A percentile compares a stretch with the other conserved stretches of the same genome.
These are phyloP conservation scores for Rhizoclosmatium globosum DNA, from an alignment of 192 early-diverging fungal species.

Conservation along the genomic window DNA sequence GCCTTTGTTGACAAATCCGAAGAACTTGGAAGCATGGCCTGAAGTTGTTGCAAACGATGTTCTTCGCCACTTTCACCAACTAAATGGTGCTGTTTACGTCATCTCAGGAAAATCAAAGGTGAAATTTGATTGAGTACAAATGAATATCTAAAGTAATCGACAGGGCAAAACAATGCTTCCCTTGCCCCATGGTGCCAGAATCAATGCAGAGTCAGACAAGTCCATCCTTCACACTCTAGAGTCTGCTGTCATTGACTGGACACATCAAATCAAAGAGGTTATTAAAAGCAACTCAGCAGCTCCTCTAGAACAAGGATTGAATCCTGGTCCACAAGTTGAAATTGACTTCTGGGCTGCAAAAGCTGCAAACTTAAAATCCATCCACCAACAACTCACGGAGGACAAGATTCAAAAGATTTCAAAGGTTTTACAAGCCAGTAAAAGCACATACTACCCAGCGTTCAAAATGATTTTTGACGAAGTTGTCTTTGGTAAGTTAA, in stretches of 20 bases:
- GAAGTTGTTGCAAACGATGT: conserved; percentile 74
- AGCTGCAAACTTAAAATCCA: conserved; percentile 68
- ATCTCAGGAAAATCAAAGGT: conserved; percentile 74
- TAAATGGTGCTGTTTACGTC: conserved; percentile 73
- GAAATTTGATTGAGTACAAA: background rate
- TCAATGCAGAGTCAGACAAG: conserved; percentile 58
- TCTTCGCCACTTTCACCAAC: conserved; percentile 67
- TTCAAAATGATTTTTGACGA: conserved; percentile 72
- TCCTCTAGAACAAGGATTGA: conserved; percentile 67
- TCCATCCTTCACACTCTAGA: conserved; percentile 67
- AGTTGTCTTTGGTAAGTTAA: conserved; percentile 61
- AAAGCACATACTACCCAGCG: conserved; percentile 76
- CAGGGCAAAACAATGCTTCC: conserved; percentile 75
- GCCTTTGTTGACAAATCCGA: conserved; percentile 67
- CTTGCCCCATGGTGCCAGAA: conserved; percentile 64
- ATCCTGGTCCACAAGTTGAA: conserved; percentile 71
- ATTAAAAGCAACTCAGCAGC: conserved; percentile 67
- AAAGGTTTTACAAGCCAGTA: conserved; percentile 59
- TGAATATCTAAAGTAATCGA: background rate
- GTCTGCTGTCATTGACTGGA: conserved; percentile 75
- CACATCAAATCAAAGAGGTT: conserved; percentile 73
- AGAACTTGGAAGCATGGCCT: conserved; percentile 73
- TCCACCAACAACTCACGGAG: conserved; percentile 69
- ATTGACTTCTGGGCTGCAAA: conserved; percentile 77
- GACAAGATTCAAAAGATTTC: conserved; percentile 71